Base-by-base conservation (phyloP, 306 rosid species). In the Pyrus communis region DNA sequence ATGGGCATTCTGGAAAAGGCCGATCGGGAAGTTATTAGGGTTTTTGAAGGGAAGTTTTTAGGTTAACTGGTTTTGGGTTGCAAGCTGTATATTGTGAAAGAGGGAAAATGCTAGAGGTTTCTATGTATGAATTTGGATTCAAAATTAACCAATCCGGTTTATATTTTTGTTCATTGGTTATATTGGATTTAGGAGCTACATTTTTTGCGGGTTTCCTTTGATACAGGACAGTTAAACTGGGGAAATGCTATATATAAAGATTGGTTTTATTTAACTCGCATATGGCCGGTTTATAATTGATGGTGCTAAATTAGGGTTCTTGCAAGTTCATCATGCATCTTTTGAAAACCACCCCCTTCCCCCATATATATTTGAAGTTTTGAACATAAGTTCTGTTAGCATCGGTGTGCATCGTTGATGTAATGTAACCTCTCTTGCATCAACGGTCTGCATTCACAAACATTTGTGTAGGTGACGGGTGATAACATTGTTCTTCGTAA, bases 181-280 rank as follows among this genome's bases (percentile, higher is more conserved):
- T 43, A 46, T 58, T 58, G 57, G 67, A 21, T 38, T 57, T 61
- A 66, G 72, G 31, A 11, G 74, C 14, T 61, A 22, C 70, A 28
- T 28, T 63, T 28, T 66, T 30, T 67, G 11, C 17, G 80, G 79
- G 23, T 28, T 60, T 60, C 77, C 82, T n/a, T 78, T 52, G 82
- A 49, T 71, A 3, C 45, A 60, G 76, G 76, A 60, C 52, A 69
- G 27, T 69, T 77, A 51, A 45, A 77, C 73, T 17, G 21, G 69
- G 69, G 21, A 21, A 43, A 59, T 1, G 51, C 68, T 57, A 77
- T 6, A 40, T 69, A 49, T 60, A 45, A 31, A 61, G n/a, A 62
- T 31, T 28, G 33, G 21, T 76, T 76, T 66, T 55, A 52, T 13
- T 62, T 27, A 67, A 58, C 51, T 67, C 68, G 21, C 52, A 67